Percentiles rank a stretch among this genome's conserved stretches.
Evolutionary conservation across 345 rosid genomes (phyloP).

Genomic region (Populus nigra): DNA sequence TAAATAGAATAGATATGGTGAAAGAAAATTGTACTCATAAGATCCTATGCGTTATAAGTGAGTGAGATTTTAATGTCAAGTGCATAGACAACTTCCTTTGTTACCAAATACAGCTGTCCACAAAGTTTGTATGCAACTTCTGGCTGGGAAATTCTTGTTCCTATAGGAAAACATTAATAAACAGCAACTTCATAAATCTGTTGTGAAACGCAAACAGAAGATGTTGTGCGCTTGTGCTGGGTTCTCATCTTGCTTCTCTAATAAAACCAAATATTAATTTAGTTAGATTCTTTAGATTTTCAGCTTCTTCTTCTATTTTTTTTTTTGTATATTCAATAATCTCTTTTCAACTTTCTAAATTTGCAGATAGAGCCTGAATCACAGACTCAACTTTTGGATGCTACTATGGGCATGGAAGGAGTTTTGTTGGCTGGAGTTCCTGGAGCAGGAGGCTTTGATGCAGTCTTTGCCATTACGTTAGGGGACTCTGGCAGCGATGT

Average conservation of each 20-base stretch:
- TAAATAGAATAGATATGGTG: neutral
- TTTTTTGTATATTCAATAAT: slow-evolving; percentile 8
- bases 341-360: slow-evolving; percentile 10
- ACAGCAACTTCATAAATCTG: neutral
- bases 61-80: neutral
- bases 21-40: neutral
- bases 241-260: neutral
- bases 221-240: neutral
- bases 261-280: neutral
- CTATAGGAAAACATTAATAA: neutral
- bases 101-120: neutral
- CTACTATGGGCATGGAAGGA: slow-evolving; percentile 81
- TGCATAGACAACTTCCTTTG: neutral
- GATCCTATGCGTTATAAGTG: neutral
- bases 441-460: slow-evolving; percentile 98
- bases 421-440: slow-evolving; percentile 92
- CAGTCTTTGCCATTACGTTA: slow-evolving; percentile 69
- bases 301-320: no score
- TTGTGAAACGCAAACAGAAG: neutral
- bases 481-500: slow-evolving; percentile 61
- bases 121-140: neutral
- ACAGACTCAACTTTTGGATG: slow-evolving; percentile 69
- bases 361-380: slow-evolving; percentile 90
- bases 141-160: neutral
- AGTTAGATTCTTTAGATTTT: neutral